Base-by-base conservation (phyloP, 371 early-diverging fungal genomes). In the Gilbertella persicaria region DNA sequence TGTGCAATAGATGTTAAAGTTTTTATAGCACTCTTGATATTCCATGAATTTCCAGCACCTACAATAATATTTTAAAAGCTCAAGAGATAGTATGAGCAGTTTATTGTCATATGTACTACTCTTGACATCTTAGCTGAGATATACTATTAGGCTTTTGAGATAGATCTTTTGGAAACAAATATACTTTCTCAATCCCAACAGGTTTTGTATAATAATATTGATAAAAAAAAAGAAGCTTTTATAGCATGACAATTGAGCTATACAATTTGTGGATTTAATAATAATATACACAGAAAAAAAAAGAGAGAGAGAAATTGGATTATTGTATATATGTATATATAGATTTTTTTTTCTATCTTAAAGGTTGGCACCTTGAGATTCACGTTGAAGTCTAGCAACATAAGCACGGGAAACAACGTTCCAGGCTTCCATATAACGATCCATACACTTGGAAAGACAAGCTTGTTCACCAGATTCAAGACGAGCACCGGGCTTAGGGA, bases 361-460 rank as follows among this genome's bases (percentile, higher is more conserved):
- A 42, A 42, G 42, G 25, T 42, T 16, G 39, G 65, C 69, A 64
- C 75, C 73, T 55, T 76, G 78, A 23, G 78, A 75, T 62, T 90
- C 90, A 49, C 84, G 78, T 67, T 88, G 88, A 30, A 88, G 76
- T 49, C 89, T 80, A 50, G 72, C 69, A 29, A 90, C 81, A 47
- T 90, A 92, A 10, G 90, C 75, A 45, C 87, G 83, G 30, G 93
- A 91, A 30, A 91, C 88, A 30, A 85, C 75, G 61, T 92, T 91
- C 92, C 92, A 93, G 50, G 91, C 83, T 54, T 90, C 89, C 85
- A 93, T 85, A 77, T 90, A 93, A 58, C 90, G 88, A 62, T 92
- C 91, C 83, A 90, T 88, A 79, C 93, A 93, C 75, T 88, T 86
- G 30, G 85, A 79, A 37, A 92, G 68, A 68, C 89, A 88, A 36